Evolutionary conservation across 2,329 filamentous ascomycete species (phyloP), one percentile per base, ranked within the genome.

Genomic region (Stachybotrys echinatus): DNA sequence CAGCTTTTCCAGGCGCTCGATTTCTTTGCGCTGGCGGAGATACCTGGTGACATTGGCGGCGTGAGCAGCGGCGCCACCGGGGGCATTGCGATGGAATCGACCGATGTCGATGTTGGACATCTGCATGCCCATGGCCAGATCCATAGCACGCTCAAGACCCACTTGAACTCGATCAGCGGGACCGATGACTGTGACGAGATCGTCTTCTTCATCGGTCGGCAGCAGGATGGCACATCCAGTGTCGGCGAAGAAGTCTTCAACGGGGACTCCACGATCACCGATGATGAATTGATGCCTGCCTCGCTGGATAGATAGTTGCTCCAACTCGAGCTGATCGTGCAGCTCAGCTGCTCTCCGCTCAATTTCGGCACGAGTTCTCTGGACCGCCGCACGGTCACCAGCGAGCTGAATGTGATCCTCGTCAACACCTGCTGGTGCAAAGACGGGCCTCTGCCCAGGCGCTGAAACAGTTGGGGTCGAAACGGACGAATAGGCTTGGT

Each of bases 251-350:
- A 99, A 96, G 43, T 96, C 84, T 51, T 96, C 84, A 31, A 89
- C 76, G 18, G 89, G 84, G 54, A 88, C 80, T 53, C 89, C 91
- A 54, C 85, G 81, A 54, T 92, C 85, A 47, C 92, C 92, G 55
- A 96, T 85, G 63, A 99, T 94, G 74, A 96, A 97, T 66, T 95
- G 92, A 66, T 97, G 94, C 47, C 90, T 85, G 45, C 89, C 90
- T 54, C 87, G 86, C 67, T 92, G 88, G 58, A 97, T 89, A 6
- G 87, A 81, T 40, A 91, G 75, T 67, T 95, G 86, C 58, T 94
- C 84, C 45, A 94, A 75, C 40, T 86, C 82, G 46, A 97, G 75
- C 64, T 89, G 83, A 52, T 83, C 81, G 57, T 86, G 84, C 20
- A 99, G 80, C 62, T 92, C 80, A 53, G 86, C 81, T 6, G 85